Percentiles rank a stretch among this genome's conserved stretches.
These are phyloP conservation scores for Vaccinium myrtillus DNA, from an alignment of 148 eudicot species.

Conservation along the genomic window DNA sequence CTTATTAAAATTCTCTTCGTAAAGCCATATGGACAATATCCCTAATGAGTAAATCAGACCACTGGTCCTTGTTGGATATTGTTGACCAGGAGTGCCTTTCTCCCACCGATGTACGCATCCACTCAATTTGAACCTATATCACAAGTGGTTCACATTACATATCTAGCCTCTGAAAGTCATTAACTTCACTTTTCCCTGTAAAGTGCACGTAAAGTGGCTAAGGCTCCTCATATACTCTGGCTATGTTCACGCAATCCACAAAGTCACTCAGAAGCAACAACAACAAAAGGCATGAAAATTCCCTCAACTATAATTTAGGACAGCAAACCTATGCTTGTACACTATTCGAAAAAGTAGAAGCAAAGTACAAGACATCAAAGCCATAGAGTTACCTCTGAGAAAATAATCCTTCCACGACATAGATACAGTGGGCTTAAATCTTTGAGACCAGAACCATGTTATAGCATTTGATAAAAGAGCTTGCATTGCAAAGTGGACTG, in stretches of 20 bases:
- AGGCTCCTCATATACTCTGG: not conserved
- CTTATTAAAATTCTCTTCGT: not conserved
- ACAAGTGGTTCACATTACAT: not conserved
- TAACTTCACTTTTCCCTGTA: not conserved
- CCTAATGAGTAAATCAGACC: not conserved
- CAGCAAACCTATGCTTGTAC: not conserved
- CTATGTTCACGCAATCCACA: not conserved
- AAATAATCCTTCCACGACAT: slow-evolving; percentile 95
- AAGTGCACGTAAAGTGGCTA: not conserved
- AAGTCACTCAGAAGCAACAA: not conserved
- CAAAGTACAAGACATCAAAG: not conserved
- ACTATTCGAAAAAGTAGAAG: not conserved
- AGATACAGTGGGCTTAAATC: slow-evolving; percentile 51
- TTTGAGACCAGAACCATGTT: slow-evolving; percentile 80
- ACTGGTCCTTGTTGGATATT: not conserved
- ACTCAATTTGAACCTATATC: not conserved
- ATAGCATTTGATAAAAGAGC: slow-evolving; percentile 82
- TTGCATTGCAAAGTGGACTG: slow-evolving; percentile 94
- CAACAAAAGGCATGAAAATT: not conserved
- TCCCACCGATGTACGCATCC: not conserved
- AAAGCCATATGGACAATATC: not conserved
- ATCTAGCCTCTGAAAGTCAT: not conserved
- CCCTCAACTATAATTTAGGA: not conserved
- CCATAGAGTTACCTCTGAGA: slow-evolving; percentile 52
- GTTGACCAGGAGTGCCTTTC: not conserved